phyloP scores from a whole-genome alignment of 306 rosid species.

The Sicyos edulis region DNA sequence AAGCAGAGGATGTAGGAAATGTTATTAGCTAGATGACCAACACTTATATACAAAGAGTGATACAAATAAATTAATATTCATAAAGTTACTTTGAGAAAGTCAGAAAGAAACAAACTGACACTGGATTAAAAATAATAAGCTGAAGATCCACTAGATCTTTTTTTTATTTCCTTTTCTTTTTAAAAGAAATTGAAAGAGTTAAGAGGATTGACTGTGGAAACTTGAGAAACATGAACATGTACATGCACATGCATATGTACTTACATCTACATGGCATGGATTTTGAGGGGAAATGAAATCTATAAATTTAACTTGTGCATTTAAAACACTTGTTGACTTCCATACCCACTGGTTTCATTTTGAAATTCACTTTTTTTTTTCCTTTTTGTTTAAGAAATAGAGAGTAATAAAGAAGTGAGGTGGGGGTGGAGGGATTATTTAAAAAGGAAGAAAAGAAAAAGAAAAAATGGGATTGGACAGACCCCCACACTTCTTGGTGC shows the following conservation, averaged over 20 bases:
- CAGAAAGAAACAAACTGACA: constrained; percentile 14
- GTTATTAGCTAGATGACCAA: constrained; percentile 12
- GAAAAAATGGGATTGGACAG: not conserved
- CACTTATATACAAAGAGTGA: constrained; percentile 11
- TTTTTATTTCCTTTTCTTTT: too few relatives aligned
- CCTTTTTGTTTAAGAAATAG: not conserved
- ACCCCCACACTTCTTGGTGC: not conserved
- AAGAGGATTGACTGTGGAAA: constrained; percentile 12
- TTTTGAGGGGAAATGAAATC: not conserved
- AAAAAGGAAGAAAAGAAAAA: not conserved
- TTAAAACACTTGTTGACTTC: constrained; percentile 19
- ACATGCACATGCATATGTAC: not conserved
- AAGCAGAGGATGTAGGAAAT: constrained; percentile 16
- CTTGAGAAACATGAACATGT: constrained; percentile 18
- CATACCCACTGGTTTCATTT: constrained; percentile 10
- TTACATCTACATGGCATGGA: constrained; percentile 13
- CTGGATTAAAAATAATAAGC: constrained; percentile 13
- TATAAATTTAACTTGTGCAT: constrained; percentile 8
- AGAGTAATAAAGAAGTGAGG: not conserved
- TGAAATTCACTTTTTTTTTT: not conserved
- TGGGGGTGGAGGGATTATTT: not conserved
- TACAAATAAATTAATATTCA: not conserved
- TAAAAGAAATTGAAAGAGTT: not conserved
- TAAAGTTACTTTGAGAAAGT: constrained; percentile 18
- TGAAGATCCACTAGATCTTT: constrained; percentile 14